Base-by-base conservation (phyloP, 805 yeast species). In the Myxozyma udenii region DNA sequence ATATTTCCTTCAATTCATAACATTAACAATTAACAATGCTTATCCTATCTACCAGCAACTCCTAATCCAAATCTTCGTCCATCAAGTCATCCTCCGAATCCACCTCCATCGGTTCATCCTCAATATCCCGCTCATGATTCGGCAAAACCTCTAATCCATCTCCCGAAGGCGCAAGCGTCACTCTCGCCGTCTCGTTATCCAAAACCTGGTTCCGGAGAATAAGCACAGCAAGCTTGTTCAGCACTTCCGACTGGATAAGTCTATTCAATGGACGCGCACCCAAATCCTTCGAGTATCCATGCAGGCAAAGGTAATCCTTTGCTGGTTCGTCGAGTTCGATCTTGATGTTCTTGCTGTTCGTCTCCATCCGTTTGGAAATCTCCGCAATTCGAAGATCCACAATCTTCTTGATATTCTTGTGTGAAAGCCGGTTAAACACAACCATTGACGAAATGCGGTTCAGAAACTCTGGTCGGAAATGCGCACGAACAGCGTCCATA, bases 391-490 rank as follows among this genome's bases (percentile, higher is more conserved):
- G 79, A 58, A 93, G 83, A 54, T 81, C 81, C 41, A 93, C 96
- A 64, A 93, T 93, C 80, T 87, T 87, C 62, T 87, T 79, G 60
- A 93, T 93, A 1, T 97, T 95, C 69, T 85, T 84, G 75, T 83
- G 85, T 16, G 96, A 87, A 60, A 93, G 77, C 62, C 95, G 81
- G 78, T 93, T 93, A 79, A 93, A 93, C 21, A 93, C 85, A 26
- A 91, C 88, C 61, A 87, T 90, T 5, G 95, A 87, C 1, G 95
- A 84, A 59, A 93, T 91, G 76, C 98, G 86, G 78, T 93, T 93
- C 64, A 93, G 76, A 74, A 93, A 93, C 71, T 93, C 98, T 3
- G 98, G 98, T 69, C 98, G 81, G 81, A 93, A 93, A 69, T 93
- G 98, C 4, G 77, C 77, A 62, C 85, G 80, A 7, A 93, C 96